Evolutionary conservation across 1,139 yeast genomes (phyloP).

Genomic region (Kodamaea derodonti): DNA sequence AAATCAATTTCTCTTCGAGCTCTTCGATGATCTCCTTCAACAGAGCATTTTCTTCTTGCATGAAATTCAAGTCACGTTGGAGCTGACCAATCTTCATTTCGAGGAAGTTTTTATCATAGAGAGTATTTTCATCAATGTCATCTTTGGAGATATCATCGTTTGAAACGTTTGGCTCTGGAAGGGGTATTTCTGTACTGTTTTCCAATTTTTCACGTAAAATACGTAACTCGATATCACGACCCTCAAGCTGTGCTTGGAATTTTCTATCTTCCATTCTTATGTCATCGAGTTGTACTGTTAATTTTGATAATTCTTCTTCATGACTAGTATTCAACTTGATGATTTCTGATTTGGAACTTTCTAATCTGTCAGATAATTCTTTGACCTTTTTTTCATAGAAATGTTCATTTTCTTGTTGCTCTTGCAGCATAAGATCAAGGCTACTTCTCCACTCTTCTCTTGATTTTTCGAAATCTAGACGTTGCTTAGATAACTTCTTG

Average conservation of each 20-base stretch:
- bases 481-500: slow-evolving; percentile 38
- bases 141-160: slow-evolving; percentile 3
- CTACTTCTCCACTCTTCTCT: slow-evolving; percentile 57
- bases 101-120: slow-evolving; percentile 18
- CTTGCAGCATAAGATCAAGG: slow-evolving; percentile 47
- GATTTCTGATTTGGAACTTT: slow-evolving; percentile 2
- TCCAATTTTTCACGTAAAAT: slow-evolving; percentile 12
- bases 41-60: slow-evolving; percentile 10
- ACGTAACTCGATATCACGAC: slow-evolving; percentile 14
- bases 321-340: slow-evolving; percentile 3
- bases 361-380: slow-evolving; percentile 1
- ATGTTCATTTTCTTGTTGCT: slow-evolving; percentile 40
- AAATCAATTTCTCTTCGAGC: slow-evolving; percentile 9
- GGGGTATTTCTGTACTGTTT: slow-evolving; percentile 1
- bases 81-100: slow-evolving; percentile 50
- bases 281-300: slow-evolving; percentile 11
- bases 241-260: slow-evolving; percentile 13
- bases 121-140: slow-evolving; percentile 5
- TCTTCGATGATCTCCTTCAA: slow-evolving; percentile 8
- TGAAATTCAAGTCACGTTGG: slow-evolving; percentile 47
- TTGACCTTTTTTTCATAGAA: slow-evolving; percentile 29
- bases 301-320: slow-evolving; percentile 10
- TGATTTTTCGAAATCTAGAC: slow-evolving; percentile 47
- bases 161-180: not conserved
- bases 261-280: slow-evolving; percentile 12